phyloP scores from a whole-genome alignment of 306 rosid species.

The Acacia confusa region DNA sequence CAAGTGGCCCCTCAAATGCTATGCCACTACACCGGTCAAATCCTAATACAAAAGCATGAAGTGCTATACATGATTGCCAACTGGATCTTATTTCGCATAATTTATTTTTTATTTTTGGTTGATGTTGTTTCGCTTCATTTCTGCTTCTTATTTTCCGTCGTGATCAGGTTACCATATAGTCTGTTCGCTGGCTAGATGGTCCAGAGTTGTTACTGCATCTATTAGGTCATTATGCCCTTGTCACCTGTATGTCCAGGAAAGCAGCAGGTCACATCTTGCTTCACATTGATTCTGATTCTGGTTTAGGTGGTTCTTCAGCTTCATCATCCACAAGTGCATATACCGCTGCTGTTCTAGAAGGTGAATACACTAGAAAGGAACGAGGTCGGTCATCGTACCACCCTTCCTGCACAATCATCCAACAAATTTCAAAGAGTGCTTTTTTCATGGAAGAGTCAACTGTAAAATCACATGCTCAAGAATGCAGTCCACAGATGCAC shows the following conservation, averaged over 20 bases:
- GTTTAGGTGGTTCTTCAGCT: conserved; percentile 9
- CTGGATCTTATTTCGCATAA: neutral
- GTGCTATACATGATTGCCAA: neutral
- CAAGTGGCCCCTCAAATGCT: neutral
- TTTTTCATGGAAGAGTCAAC: neutral
- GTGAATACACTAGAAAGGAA: conserved; percentile 80
- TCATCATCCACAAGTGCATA: conserved; percentile 55
- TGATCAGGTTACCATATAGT: neutral
- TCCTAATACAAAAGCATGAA: neutral
- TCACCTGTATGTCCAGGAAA: neutral
- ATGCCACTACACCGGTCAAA: neutral
- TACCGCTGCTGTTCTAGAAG: conserved; percentile 88
- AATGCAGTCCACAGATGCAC: conserved; percentile 8
- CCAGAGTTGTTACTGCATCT: conserved; percentile 27
- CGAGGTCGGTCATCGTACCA: conserved; percentile 72
- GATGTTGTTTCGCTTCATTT: no score
- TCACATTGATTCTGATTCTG: conserved; percentile 1
- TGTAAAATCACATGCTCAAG: conserved; percentile 20
- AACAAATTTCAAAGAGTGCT: conserved; percentile 21
- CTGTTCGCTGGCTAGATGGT: conserved; percentile 26
- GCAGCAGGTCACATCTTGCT: neutral
- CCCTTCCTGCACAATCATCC: conserved; percentile 64
- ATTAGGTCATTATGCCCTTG: conserved; percentile 22
- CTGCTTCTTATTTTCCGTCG: neutral
- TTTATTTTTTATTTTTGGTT: neutral